Evolutionary conservation across 495 filamentous ascomycete genomes (phyloP).

Genomic region (Aspergillus sparsus): DNA sequence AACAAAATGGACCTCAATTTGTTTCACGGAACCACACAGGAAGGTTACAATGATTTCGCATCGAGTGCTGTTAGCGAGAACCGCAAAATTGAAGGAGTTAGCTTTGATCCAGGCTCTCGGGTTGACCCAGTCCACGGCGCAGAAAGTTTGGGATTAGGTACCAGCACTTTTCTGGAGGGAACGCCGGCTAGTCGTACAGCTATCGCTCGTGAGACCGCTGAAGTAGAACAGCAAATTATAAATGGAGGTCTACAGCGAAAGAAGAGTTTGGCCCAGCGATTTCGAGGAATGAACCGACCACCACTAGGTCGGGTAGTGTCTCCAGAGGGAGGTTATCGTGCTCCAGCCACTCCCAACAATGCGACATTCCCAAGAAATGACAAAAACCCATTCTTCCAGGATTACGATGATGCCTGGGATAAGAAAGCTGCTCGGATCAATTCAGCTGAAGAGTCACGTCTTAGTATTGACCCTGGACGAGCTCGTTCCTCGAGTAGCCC

Average conservation of each 20-base stretch:
- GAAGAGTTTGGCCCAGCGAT: constrained; percentile 88
- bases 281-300: constrained; percentile 64
- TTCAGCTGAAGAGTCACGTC: constrained; percentile 48
- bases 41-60: constrained; percentile 81
- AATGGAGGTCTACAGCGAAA: constrained; percentile 76
- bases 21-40: constrained; percentile 78
- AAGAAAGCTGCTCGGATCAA: constrained; percentile 64
- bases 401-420: constrained; percentile 75
- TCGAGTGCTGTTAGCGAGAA: constrained; percentile 39
- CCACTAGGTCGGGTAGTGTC: constrained; percentile 53
- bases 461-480: constrained; percentile 34
- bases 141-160: constrained; percentile 82
- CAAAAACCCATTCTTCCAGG: constrained; percentile 84
- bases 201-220: constrained; percentile 46
- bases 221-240: constrained; percentile 30
- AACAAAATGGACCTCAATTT: constrained; percentile 77
- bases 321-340: constrained; percentile 51
- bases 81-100: constrained; percentile 44
- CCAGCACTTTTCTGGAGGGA: constrained; percentile 94
- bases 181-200: constrained; percentile 83
- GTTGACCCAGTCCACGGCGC: constrained; percentile 78
- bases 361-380: constrained; percentile 49
- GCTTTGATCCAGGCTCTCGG: constrained; percentile 59
- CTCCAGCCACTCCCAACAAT: constrained; percentile 34
- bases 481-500: constrained; percentile 64